Conservation (phyloP, 1,284 basidiomycete genomes). For the Mycosarcoma mackinlayi region DNA sequence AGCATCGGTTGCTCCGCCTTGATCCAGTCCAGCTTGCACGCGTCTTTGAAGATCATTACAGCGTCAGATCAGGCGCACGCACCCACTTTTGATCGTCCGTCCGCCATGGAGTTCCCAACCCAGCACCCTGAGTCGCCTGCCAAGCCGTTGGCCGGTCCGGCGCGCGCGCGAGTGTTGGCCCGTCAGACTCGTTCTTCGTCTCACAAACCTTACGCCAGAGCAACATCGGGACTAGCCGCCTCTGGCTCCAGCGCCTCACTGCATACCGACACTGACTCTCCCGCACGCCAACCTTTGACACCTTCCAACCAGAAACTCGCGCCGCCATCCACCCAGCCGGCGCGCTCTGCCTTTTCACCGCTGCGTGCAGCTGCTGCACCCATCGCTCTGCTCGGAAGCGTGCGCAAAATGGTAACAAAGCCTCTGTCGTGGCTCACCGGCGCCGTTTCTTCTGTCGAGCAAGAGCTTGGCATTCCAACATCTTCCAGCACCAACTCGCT, state of each 20-base stretch:
- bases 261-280: constrained; percentile 16
- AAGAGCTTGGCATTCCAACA: constrained; percentile 37
- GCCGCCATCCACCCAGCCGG: constrained; percentile 15
- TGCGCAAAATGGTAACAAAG: constrained; percentile 51
- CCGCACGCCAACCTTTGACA: constrained; percentile 19
- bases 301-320: constrained; percentile 32
- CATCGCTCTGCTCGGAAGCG: constrained; percentile 48
- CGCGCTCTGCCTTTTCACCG: constrained; percentile 41
- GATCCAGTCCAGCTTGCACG: too few species aligned
- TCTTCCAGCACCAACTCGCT: constrained; percentile 50
- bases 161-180: constrained; percentile 39
- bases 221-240: constrained; percentile 11
- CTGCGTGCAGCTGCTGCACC: constrained; percentile 45
- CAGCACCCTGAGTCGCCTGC: constrained; percentile 53
- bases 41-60: neutral
- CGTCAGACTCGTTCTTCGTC: constrained; percentile 45
- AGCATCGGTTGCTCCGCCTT: neutral
- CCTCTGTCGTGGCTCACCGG: constrained; percentile 52
- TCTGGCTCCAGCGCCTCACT: constrained; percentile 24
- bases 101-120: constrained; percentile 49
- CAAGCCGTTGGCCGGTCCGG: constrained; percentile 41
- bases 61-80: neutral
- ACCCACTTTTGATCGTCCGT: neutral
- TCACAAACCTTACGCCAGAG: constrained; percentile 48
- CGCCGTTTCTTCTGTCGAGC: constrained; percentile 26